Evolutionary conservation across 768 basidiomycete genomes (phyloP).

Genomic region (Amanita pseudoporphyria): DNA sequence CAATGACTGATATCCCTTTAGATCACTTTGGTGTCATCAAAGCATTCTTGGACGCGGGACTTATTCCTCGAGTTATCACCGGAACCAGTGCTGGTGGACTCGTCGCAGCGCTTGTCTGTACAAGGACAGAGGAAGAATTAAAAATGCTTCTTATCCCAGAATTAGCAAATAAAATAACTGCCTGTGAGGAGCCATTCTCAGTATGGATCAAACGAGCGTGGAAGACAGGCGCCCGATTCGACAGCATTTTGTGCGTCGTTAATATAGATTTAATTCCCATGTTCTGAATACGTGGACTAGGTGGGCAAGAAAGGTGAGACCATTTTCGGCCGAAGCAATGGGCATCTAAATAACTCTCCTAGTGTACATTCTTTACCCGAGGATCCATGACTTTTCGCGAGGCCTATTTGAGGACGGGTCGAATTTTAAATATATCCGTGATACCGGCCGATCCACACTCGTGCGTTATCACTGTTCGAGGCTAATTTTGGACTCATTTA

Average conservation of each 20-base stretch:
- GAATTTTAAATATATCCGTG: constrained; percentile 90
- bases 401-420: constrained; percentile 86
- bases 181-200: constrained; percentile 66
- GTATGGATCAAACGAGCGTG: constrained; percentile 67
- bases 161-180: constrained; percentile 75
- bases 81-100: constrained; percentile 94
- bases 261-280: constrained; percentile 8
- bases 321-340: not conserved
- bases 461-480: constrained; percentile 24
- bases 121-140: constrained; percentile 83
- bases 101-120: constrained; percentile 68
- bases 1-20: constrained; percentile 17
- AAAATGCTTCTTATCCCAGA: constrained; percentile 68
- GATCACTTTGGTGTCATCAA: constrained; percentile 88
- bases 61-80: constrained; percentile 87
- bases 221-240: constrained; percentile 92
- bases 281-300: constrained; percentile 16
- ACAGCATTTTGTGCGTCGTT: constrained; percentile 42
- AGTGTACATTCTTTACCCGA: constrained; percentile 85
- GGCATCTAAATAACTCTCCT: not conserved
- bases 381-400: constrained; percentile 95
- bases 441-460: constrained; percentile 87
- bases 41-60: constrained; percentile 78
- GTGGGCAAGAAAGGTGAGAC: constrained; percentile 81
- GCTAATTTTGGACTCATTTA: constrained; percentile 4